A percentile compares a stretch with the other conserved stretches of the same genome.
Conservation (phyloP, 2,329 filamentous ascomycete genomes). For the Pseudogymnoascus sp. region DNA sequence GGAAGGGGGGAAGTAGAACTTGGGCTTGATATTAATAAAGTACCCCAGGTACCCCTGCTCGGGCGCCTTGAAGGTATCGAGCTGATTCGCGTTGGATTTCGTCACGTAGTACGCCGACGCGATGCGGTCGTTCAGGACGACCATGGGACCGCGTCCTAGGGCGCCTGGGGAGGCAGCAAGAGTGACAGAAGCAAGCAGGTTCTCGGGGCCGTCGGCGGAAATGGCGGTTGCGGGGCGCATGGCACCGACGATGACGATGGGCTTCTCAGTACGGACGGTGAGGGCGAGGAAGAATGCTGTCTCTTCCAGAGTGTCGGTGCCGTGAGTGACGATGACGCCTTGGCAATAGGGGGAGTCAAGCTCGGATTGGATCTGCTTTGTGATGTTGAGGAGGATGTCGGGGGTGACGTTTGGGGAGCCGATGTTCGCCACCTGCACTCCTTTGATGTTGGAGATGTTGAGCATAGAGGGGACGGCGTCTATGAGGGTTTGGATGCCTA, state of each 20-base stretch:
- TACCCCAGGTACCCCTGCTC: constrained; percentile 49
- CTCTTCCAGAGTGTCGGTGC: constrained; percentile 56
- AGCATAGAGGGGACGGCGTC: constrained; percentile 44
- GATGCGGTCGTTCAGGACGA: constrained; percentile 53
- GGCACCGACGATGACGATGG: constrained; percentile 49
- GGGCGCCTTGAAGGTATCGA: constrained; percentile 51
- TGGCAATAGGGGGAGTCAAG: constrained; percentile 34
- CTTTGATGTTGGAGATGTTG: constrained; percentile 43
- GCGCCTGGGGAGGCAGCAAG: constrained; percentile 40
- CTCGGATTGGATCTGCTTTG: constrained; percentile 38
- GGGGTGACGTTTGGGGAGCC: constrained; percentile 39
- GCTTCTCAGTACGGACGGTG: constrained; percentile 46
- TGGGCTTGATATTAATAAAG: constrained; percentile 48
- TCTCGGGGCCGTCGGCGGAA: constrained; percentile 52
- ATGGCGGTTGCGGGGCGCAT: constrained; percentile 55
- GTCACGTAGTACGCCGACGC: constrained; percentile 47
- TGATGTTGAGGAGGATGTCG: constrained; percentile 38
- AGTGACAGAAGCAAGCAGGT: constrained; percentile 50
- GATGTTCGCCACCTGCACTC: constrained; percentile 42
- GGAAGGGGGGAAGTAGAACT: constrained; percentile 47
- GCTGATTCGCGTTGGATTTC: constrained; percentile 52
- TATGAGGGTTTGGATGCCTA: constrained; percentile 34
- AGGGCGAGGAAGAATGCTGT: constrained; percentile 52
- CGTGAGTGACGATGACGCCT: constrained; percentile 38
- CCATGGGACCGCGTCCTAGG: constrained; percentile 45